Conservation (phyloP, 1,139 yeast species). For the Pichia kudriavzevii region DNA sequence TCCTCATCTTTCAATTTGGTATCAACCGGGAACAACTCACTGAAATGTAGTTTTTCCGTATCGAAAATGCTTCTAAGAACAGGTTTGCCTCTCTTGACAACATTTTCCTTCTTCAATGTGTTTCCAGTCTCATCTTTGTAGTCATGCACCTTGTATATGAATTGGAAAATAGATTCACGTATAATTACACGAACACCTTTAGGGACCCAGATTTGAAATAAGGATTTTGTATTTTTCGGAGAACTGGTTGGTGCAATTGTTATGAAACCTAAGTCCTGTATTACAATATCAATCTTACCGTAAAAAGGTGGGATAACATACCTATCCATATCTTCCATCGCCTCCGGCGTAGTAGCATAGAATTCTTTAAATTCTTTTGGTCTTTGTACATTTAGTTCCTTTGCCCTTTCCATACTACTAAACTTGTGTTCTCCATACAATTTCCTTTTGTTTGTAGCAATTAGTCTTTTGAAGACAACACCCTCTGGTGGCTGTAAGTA, state of each 20-base stretch:
- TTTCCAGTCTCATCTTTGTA: slow-evolving; percentile 15
- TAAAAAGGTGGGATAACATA: slow-evolving; percentile 59
- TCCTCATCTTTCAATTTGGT: slow-evolving; percentile 13
- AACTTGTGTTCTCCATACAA: slow-evolving; percentile 31
- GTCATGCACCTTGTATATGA: slow-evolving; percentile 22
- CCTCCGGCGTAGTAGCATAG: slow-evolving; percentile 29
- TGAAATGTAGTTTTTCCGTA: slow-evolving; percentile 17
- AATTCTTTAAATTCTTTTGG: slow-evolving; percentile 28
- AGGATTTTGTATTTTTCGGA: slow-evolving; percentile 33
- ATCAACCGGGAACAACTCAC: slow-evolving; percentile 19
- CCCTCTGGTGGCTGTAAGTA: slow-evolving; percentile 40
- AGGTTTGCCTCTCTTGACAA: slow-evolving; percentile 11
- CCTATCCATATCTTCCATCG: slow-evolving; percentile 32
- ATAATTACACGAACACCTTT: slow-evolving; percentile 37
- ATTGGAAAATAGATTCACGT: slow-evolving; percentile 33
- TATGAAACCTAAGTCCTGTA: slow-evolving; percentile 62
- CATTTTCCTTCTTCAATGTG: slow-evolving; percentile 11
- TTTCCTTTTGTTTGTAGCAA: slow-evolving; percentile 25
- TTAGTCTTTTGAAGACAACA: slow-evolving; percentile 37
- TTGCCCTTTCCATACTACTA: slow-evolving; percentile 28
- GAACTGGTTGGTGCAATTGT: slow-evolving; percentile 48
- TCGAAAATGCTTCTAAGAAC: slow-evolving; percentile 13
- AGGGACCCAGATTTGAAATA: slow-evolving; percentile 43
- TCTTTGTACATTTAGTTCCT: slow-evolving; percentile 15
- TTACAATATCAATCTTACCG: slow-evolving; percentile 60